These are phyloP conservation scores for Anastatica hierochuntica DNA, from an alignment of 345 rosid species.

Conservation along the genomic window DNA sequence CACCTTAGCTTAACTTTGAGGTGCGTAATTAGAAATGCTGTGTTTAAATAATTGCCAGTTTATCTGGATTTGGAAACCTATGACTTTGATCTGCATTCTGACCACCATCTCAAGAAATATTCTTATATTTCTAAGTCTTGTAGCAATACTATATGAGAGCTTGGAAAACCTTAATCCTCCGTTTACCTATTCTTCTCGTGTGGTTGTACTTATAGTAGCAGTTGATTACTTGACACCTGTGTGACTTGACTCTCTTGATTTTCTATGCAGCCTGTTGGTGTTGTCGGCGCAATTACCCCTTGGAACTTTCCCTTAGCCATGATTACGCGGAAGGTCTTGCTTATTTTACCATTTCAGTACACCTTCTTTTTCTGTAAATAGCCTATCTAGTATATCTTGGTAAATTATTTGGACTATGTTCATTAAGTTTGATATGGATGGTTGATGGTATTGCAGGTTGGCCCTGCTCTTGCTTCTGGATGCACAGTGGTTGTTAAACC, in stretches of 20 bases:
- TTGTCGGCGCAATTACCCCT: constrained; percentile 88
- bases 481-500: constrained; percentile 96
- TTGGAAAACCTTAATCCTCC: too few species aligned
- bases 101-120: too few species aligned
- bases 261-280: constrained; percentile 80
- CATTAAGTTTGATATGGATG: constrained; percentile 15
- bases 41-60: too few species aligned
- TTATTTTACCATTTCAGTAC: neutral
- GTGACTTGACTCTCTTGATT: constrained; percentile 14
- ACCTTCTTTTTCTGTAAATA: constrained; percentile 1
- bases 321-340: constrained; percentile 87
- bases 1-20: too few species aligned
- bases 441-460: constrained; percentile 47
- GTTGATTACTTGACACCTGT: too few species aligned
- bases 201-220: too few species aligned
- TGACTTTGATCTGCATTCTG: too few species aligned
- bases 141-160: too few species aligned
- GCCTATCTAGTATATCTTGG: neutral
- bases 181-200: too few species aligned
- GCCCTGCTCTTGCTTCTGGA: constrained; percentile 98
- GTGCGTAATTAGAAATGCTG: too few species aligned
- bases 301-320: constrained; percentile 99
- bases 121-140: too few species aligned
- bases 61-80: too few species aligned
- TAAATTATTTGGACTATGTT: neutral